Evolutionary conservation across 1,139 yeast genomes (phyloP).

Genomic region (Blastobotrys ciferrii): DNA sequence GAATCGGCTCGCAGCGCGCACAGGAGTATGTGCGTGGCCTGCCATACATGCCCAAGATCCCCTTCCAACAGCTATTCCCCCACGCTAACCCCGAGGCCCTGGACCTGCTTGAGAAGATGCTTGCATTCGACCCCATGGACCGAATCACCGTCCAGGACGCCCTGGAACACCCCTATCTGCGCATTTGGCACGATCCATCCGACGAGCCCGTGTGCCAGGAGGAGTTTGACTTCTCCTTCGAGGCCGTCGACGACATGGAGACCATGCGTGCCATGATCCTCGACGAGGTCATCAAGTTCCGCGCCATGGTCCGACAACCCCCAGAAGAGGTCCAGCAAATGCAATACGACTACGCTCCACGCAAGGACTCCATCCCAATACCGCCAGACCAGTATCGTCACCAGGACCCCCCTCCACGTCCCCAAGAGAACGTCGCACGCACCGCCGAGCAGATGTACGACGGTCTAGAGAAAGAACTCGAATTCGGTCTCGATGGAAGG

Average conservation of each 20-base stretch:
- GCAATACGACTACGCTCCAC: conserved; percentile 20
- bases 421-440: conserved; percentile 39
- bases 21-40: conserved; percentile 87
- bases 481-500: conserved; percentile 54
- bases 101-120: conserved; percentile 77
- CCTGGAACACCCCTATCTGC: conserved; percentile 79
- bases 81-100: conserved; percentile 83
- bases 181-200: conserved; percentile 94
- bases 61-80: conserved; percentile 73
- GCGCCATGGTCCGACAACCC: conserved; percentile 76
- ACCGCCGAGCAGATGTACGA: conserved; percentile 26
- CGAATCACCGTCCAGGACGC: conserved; percentile 91
- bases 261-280: conserved; percentile 74
- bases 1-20: conserved; percentile 86
- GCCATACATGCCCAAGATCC: conserved; percentile 79
- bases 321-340: conserved; percentile 43
- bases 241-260: conserved; percentile 77
- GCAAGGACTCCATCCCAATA: conserved; percentile 29
- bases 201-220: conserved; percentile 88
- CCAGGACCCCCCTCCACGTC: conserved; percentile 45
- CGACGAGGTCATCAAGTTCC: conserved; percentile 73
- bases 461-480: conserved; percentile 55
- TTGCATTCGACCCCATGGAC: conserved; percentile 81
- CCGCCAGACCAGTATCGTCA: conserved; percentile 41
- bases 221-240: conserved; percentile 87